These are phyloP conservation scores for Fusarium robinianum DNA, from an alignment of 2,329 filamentous ascomycete genomes.

Conservation along the genomic window DNA sequence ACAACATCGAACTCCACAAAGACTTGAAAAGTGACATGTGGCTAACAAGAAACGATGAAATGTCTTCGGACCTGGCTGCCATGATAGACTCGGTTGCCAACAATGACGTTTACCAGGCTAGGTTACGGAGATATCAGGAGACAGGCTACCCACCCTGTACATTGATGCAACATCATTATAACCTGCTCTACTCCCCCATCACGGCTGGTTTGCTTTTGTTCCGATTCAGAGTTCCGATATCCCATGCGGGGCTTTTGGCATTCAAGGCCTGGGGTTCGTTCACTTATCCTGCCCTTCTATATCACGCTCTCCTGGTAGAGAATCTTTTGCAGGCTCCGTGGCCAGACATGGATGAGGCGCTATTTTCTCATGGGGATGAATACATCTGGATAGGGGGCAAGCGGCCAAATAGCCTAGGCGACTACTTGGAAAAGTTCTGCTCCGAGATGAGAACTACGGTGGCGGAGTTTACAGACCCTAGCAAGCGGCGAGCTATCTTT, in stretches of 20 bases:
- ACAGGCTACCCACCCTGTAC: background rate
- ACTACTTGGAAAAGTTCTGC: constrained; percentile 45
- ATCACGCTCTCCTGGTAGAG: constrained; percentile 45
- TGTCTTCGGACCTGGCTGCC: no score
- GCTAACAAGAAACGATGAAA: no score
- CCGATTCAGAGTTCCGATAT: constrained; percentile 34
- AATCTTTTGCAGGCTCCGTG: constrained; percentile 37
- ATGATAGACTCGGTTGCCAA: no score
- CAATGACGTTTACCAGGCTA: constrained; percentile 2
- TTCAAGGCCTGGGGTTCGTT: constrained; percentile 47
- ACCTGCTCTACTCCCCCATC: constrained; percentile 44
- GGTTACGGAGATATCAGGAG: background rate
- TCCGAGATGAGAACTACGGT: constrained; percentile 46
- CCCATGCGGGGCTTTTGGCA: constrained; percentile 41
- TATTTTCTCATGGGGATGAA: constrained; percentile 35
- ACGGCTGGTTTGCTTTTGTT: constrained; percentile 47
- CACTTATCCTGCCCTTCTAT: constrained; percentile 45
- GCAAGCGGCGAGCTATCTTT: background rate
- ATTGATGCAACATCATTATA: constrained; percentile 30
- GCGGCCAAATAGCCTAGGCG: constrained; percentile 36
- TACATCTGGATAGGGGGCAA: constrained; percentile 46
- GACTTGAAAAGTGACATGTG: constrained; percentile 39
- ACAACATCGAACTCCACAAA: constrained; percentile 40
- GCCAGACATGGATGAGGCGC: constrained; percentile 47
- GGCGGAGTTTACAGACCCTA: constrained; percentile 3